Evolutionary conservation across 345 rosid species (phyloP), one percentile per base, ranked within the genome.

Genomic region (Turritis glabra): DNA sequence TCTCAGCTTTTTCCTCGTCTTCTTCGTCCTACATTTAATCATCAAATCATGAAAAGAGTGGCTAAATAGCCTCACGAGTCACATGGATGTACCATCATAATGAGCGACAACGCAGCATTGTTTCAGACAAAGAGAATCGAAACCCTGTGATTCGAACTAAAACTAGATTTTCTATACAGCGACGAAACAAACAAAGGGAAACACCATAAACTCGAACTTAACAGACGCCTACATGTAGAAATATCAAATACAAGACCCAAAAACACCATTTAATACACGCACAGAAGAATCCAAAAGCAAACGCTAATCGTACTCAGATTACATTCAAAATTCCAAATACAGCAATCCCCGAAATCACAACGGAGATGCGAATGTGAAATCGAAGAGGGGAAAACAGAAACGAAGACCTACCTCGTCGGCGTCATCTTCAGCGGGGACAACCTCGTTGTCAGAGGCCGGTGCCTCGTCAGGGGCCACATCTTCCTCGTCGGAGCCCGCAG

Each of bases 401-500:
- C 37, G 41, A 50, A 44, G 61, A 38, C 15, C 17, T 21, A 88
- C 96, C 84, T 85, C 94, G 0, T 91, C 94, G 38, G 12, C 84
- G 13, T 73, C 87, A 19, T 76, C 87, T 27, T 75, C 79, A 0
- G 5, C 74, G 0, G 70, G 69, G 48, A 32, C 19, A 23, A 43
- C 51, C 25, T 69, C 79, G 14, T 75, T 74, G 62, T 75, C 77
- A 55, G 72, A 73, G 8, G 17, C 57, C 0, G 70, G 77, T 9
- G 66, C 35, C 17, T 64, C 71, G 1, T 30, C 86, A 5, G 70
- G 82, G 7, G 69, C 53, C 21, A 66, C 79, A 9, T 71, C 77
- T 25, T 85, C 93, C 5, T 86, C 88, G 17, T 73, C 75, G 56
- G 80, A 76, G 4, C 63, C 71, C 5, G 85, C 96, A 21, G 95